These are phyloP conservation scores for Kalanchoe fedtschenkoi DNA, from an alignment of 164 flowering plant species.

Conservation along the genomic window DNA sequence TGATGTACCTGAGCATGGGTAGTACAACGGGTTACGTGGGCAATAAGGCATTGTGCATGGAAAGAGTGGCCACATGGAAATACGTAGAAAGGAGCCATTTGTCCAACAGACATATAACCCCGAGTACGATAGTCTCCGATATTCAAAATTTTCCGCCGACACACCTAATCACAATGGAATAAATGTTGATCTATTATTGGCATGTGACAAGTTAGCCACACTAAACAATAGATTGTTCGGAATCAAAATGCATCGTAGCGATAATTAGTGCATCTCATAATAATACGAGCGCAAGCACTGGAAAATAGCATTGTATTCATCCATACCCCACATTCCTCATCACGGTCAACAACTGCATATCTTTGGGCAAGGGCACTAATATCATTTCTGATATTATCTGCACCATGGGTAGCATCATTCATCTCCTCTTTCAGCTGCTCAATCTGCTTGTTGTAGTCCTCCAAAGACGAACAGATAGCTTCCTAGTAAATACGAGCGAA, in stretches of 20 bases:
- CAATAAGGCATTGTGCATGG: slow-evolving; percentile 82
- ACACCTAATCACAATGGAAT: slow-evolving; percentile 39
- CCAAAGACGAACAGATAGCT: slow-evolving; percentile 97
- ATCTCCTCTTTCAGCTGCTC: slow-evolving; percentile 88
- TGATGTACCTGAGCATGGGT: slow-evolving; percentile 48
- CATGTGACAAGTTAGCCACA: background rate
- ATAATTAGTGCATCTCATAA: background rate
- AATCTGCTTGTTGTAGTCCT: slow-evolving; percentile 98
- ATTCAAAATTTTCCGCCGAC: slow-evolving; percentile 58
- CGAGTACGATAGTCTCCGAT: slow-evolving; percentile 40
- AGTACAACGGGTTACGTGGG: slow-evolving; percentile 82
- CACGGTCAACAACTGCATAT: slow-evolving; percentile 82
- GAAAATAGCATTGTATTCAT: slow-evolving; percentile 3
- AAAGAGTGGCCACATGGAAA: slow-evolving; percentile 98
- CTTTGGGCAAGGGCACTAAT: slow-evolving; percentile 96
- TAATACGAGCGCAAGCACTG: background rate
- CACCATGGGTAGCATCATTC: slow-evolving; percentile 99
- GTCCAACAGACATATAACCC: slow-evolving; percentile 74
- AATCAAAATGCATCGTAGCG: too few relatives aligned
- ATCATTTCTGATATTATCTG: slow-evolving; percentile 94
- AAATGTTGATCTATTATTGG: background rate
- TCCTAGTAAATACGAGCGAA: slow-evolving; percentile 35
- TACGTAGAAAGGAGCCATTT: slow-evolving; percentile 95
- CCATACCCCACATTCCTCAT: slow-evolving; percentile 96
- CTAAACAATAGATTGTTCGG: too few relatives aligned